Evolutionary conservation across 768 basidiomycete species (phyloP).

Genomic region (Russula virescens): DNA sequence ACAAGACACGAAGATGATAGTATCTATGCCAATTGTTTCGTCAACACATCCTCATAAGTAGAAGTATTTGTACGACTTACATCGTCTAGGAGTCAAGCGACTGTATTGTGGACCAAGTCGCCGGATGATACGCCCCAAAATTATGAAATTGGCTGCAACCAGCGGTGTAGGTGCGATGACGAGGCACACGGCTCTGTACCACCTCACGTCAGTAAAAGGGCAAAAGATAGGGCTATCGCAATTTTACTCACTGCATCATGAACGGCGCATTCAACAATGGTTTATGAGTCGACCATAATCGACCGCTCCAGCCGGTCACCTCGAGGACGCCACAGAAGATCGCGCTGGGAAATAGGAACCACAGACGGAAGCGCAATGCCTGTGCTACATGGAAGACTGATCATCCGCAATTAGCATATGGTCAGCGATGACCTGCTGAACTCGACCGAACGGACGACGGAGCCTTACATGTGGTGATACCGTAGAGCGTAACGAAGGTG

Average conservation of each 20-base stretch:
- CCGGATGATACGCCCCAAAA: constrained; percentile 20
- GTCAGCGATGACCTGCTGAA: background rate
- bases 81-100: constrained; percentile 17
- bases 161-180: constrained; percentile 22
- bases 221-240: background rate
- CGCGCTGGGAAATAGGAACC: constrained; percentile 23
- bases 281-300: constrained; percentile 20
- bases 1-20: constrained; percentile 15
- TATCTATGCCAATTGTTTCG: constrained; percentile 2
- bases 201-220: background rate
- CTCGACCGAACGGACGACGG: background rate
- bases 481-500: constrained; percentile 34
- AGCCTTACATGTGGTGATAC: constrained; percentile 29
- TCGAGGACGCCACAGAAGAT: constrained; percentile 18
- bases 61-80: constrained; percentile 1
- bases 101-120: constrained; percentile 20
- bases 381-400: constrained; percentile 13
- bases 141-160: constrained; percentile 22
- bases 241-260: constrained; percentile 19
- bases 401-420: background rate
- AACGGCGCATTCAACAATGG: constrained; percentile 7
- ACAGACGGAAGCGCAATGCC: constrained; percentile 30
- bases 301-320: constrained; percentile 14
- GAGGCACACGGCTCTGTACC: constrained; percentile 5
- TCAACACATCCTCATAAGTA: background rate